Evolutionary conservation across 2,329 filamentous ascomycete species (phyloP), one percentile per base, ranked within the genome.

Genomic region (Aspergillus fructus): DNA sequence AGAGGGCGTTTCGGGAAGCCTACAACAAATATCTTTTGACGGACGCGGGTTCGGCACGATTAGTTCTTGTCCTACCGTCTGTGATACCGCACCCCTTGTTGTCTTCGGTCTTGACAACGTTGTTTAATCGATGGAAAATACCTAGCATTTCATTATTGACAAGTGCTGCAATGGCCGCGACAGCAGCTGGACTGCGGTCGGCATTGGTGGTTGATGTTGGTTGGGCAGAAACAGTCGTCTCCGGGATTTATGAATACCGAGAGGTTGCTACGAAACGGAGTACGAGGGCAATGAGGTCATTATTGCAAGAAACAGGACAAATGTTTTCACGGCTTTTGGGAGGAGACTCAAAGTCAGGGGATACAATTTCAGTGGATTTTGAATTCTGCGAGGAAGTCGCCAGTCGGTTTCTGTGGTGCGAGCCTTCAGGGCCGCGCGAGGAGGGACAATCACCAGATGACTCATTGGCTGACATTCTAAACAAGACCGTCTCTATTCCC

Each of bases 161-260:
- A 1, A 84, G 85, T 0, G 85, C 93, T 0, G 83, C 91, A 19
- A 88, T 94, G 74, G 81, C 86, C 2, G 81, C 89, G 6, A 84
- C 93, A 3, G 89, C 89, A 7, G 92, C 93, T 5, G 94, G 94
- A 0, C 78, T 96, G 41, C 86, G 94, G 13, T 91, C 90, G n/a
- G 91, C 89, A 1, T 74, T 99, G 42, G 85, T 97, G 0, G 81
- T 99, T 39, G 92, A 99, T 68, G 82, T 99, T 59, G 94, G 93
- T 43, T 99, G 94, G 94, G 83, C 87, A 42, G 94, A 97, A 74
- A 96, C 93, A 0, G 83, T 88, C 0, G 85, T 96, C 21, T 96
- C 91, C 0, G 89, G 88, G 5, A 82, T 97, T 6, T 97, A 93
- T 69, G 94, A 99, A 75, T 96, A 92, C 71, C 87, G 90, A 53